Base-by-base conservation (phyloP, 257 asterid species). In the Handroanthus guayacan region DNA sequence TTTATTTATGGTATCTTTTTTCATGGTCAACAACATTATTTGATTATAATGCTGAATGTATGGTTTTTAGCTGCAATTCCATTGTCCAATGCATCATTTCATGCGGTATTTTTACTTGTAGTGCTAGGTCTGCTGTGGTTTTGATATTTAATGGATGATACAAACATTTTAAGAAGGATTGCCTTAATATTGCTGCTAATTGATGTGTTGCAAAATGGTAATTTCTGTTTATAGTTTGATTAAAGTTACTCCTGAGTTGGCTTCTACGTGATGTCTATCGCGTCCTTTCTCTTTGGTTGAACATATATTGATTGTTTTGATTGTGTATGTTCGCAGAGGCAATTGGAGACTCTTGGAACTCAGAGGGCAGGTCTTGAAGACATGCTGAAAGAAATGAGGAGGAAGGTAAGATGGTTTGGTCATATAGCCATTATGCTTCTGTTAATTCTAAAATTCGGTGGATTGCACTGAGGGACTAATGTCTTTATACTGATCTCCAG, bases 311-410 rank as follows among this genome's bases (percentile, higher is more conserved):
- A 52, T 14, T 52, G 14, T 14, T 52, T 75, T 50, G 16, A 6
- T 14, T 75, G 2, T 11, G 11, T 58, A n/a, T 80, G 70, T 81
- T 62, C 81, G 71, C 85, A 90, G 96, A 84, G 94, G 81, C 94
- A 89, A 52, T 52, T 52, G 85, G 94, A 89, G 82, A 82, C 83
- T 60, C 92, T 89, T 81, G 94, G 94, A 51, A 78, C 92, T 78
- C 91, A 89, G 84, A 82, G 96, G 80, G 94, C 96, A 66, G 89
- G 94, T 16, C 92, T 90, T 13, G 96, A 90, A 75, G 96, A 90
- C 79, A 88, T 89, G 96, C 87, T 90, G 81, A 90, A 90, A 84
- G 96, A 90, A 85, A 90, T 89, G 94, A 90, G 89, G 82, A 86
- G 96, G 81, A 89, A 90, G 92, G 96, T 90, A 77, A 55, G 47